Percentiles rank a stretch among this genome's conserved stretches.
phyloP scores from a whole-genome alignment of 2,329 filamentous ascomycete genomes.

The Cladosporium sp. region DNA sequence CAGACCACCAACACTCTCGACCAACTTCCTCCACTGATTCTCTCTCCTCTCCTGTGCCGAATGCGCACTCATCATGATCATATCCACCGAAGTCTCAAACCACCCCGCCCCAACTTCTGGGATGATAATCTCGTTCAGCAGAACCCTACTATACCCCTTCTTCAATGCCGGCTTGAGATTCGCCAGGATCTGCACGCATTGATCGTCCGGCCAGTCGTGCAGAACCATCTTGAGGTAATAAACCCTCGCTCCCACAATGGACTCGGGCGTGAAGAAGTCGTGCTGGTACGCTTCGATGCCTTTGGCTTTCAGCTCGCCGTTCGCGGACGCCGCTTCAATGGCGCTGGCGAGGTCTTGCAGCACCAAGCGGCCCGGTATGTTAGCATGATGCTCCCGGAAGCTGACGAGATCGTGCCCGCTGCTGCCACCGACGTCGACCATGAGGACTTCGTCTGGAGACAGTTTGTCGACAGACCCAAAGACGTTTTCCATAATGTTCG shows the following conservation, averaged over 20 bases:
- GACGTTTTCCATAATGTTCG: slow-evolving; percentile 1
- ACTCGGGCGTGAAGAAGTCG: slow-evolving; percentile 32
- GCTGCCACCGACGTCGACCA: slow-evolving; percentile 28
- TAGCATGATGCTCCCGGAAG: slow-evolving; percentile 16
- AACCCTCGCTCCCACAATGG: slow-evolving; percentile 22
- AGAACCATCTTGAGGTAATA: slow-evolving; percentile 17
- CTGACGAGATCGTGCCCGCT: slow-evolving; percentile 21
- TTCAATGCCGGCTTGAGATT: slow-evolving; percentile 17
- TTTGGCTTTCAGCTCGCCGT: slow-evolving; percentile 9
- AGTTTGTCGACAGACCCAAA: not conserved
- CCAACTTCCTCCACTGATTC: slow-evolving; percentile 1
- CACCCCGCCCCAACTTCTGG: slow-evolving; percentile 15
- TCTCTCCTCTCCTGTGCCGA: slow-evolving; percentile 14
- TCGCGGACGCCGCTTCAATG: slow-evolving; percentile 11
- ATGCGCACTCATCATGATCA: slow-evolving; percentile 18
- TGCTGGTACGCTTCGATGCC: slow-evolving; percentile 22
- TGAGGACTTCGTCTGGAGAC: slow-evolving; percentile 15
- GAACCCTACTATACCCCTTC: slow-evolving; percentile 18
- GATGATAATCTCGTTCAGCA: slow-evolving; percentile 24
- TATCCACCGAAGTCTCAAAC: slow-evolving; percentile 17
- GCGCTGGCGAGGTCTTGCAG: slow-evolving; percentile 23
- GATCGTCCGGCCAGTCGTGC: slow-evolving; percentile 22
- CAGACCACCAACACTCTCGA: slow-evolving; percentile 4
- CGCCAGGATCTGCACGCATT: slow-evolving; percentile 17
- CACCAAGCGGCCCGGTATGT: slow-evolving; percentile 20